Base-by-base conservation (phyloP, 192 early-diverging fungal genomes). In the Umbelopsis ramanniana region DNA sequence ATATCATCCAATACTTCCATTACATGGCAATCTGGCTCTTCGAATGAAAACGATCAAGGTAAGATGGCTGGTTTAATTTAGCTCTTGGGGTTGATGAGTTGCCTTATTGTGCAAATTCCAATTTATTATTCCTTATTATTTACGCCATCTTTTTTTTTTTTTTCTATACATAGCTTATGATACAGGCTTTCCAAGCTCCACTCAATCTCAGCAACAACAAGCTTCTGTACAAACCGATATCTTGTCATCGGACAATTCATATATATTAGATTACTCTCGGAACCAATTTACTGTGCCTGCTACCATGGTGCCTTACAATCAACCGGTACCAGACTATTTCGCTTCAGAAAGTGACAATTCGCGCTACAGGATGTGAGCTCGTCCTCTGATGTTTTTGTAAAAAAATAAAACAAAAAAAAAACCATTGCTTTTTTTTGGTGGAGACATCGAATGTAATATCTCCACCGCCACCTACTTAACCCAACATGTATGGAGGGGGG, bases 201-300 rank as follows among this genome's bases (percentile, higher is more conserved):
- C 29, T 14, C 57, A 63, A 63, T 26, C 57, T 50, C 48, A 50
- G 48, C 48, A 50, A 2, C 40, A 43, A 12, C 48, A 50, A 50
- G 48, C 48, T 29, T 63, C 57, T 63, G 57, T 63, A 63, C 57
- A 63, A 63, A 63, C 57, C 33, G 33, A 63, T 35, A 63, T 63
- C 57, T 63, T 63, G 57, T 63, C 57, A 26, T 29, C 57, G 23
- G 57, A 63, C 29, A 63, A 63, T 63, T 63, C 57, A 37, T 63
- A 63, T 26, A 63, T 63, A 35, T 29, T 63, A 37, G 57, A 63
- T 37, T 63, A 63, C 15, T 63, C 57, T 37, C 57, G 57, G 17
- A 63, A 19, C 33, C 57, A 63, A 63, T 37, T 37, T 19, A 6
- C n/a, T 4, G 26, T 63, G 35, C 9, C 57, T 29, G 57, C n/a